Evolutionary conservation across 306 rosid genomes (phyloP).

Genomic region (Glycyrrhiza uralensis): DNA sequence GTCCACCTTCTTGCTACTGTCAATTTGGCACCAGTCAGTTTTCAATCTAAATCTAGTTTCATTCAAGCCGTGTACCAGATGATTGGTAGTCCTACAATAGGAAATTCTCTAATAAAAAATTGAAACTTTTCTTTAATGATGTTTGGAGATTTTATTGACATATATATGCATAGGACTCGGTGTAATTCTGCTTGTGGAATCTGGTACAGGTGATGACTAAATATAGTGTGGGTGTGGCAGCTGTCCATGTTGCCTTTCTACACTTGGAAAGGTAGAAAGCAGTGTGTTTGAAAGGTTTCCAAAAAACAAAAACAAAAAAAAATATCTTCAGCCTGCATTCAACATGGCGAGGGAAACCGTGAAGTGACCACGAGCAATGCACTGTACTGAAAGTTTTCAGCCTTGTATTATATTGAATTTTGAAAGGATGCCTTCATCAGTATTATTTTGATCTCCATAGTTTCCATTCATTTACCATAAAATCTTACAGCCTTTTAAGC

Average conservation of each 20-base stretch:
- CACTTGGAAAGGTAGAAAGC: slow-evolving; percentile 16
- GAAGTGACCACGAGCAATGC: slow-evolving; percentile 4
- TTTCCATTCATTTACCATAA: slow-evolving; percentile 33
- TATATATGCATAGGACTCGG: background rate
- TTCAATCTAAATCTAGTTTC: background rate
- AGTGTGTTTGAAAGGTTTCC: slow-evolving; percentile 15
- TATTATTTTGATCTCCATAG: slow-evolving; percentile 15
- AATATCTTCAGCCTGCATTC: slow-evolving; percentile 12
- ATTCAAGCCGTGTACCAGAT: slow-evolving; percentile 4
- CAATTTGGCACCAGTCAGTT: background rate
- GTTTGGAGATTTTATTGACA: background rate
- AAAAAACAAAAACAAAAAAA: background rate
- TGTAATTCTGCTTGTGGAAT: slow-evolving; percentile 22
- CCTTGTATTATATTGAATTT: slow-evolving; percentile 44
- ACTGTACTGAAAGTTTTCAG: slow-evolving; percentile 19
- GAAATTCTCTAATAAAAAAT: background rate
- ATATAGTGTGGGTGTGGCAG: background rate
- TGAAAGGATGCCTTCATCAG: slow-evolving; percentile 4
- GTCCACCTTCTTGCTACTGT: background rate
- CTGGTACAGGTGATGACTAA: slow-evolving; percentile 42
- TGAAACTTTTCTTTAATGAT: background rate
- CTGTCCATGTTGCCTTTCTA: slow-evolving; percentile 3
- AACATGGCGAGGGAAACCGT: slow-evolving; percentile 22
- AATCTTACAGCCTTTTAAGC: slow-evolving; percentile 1
- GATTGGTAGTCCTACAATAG: background rate